Evolutionary conservation across 2,329 filamentous ascomycete genomes (phyloP).

Genomic region (Scedosporium aurantiacum): DNA sequence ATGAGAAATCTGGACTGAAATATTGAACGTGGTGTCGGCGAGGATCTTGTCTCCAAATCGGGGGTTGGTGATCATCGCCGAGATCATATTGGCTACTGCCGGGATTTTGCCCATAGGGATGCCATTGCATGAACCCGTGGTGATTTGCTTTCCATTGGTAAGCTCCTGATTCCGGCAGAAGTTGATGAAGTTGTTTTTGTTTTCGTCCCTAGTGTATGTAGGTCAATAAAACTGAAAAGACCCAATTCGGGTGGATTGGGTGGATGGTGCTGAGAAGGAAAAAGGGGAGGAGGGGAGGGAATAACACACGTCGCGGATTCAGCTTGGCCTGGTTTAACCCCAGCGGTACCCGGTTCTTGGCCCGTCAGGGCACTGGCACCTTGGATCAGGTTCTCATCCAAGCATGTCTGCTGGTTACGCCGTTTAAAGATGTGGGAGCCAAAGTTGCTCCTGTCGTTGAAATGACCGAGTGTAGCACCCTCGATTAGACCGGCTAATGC

Average conservation of each 20-base stretch:
- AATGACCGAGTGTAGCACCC: not conserved
- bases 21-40: constrained; percentile 30
- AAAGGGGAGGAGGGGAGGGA: not conserved
- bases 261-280: not conserved
- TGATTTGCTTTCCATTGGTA: constrained; percentile 42
- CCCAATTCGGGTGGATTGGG: too few relatives aligned
- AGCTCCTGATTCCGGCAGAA: constrained; percentile 41
- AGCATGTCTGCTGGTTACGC: constrained; percentile 9
- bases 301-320: constrained; percentile 31
- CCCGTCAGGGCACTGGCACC: constrained; percentile 27
- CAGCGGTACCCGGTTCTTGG: constrained; percentile 20
- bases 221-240: not conserved
- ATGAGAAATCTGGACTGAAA: constrained; percentile 35
- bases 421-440: not conserved
- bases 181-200: constrained; percentile 52
- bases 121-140: constrained; percentile 42
- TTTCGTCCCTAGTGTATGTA: constrained; percentile 25
- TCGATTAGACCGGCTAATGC: constrained; percentile 1
- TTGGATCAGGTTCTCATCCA: constrained; percentile 30
- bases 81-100: constrained; percentile 38
- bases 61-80: constrained; percentile 38
- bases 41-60: constrained; percentile 26
- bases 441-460: not conserved
- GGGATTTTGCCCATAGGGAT: constrained; percentile 48
- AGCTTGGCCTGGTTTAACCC: constrained; percentile 17